phyloP scores from a whole-genome alignment of 2,329 filamentous ascomycete genomes.

The Tolypocladium inflatum region DNA sequence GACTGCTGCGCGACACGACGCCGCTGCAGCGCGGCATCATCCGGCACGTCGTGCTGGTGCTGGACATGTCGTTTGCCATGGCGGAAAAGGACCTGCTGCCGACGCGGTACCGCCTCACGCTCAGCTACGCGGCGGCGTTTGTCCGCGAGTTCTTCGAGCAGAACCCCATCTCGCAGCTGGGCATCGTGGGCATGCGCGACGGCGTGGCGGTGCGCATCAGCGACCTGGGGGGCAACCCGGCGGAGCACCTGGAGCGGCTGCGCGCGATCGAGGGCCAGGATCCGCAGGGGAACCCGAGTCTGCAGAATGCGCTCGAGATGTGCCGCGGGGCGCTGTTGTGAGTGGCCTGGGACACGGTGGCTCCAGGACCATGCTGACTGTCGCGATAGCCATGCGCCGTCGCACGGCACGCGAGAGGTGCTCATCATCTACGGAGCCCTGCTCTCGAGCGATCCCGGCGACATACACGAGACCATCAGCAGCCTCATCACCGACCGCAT shows the following conservation, averaged over 20 bases:
- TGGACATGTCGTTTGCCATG: conserved; percentile 94
- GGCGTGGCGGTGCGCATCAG: conserved; percentile 79
- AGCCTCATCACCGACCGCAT: conserved; percentile 74
- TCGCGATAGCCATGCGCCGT: conserved; percentile 64
- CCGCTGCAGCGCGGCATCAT: conserved; percentile 95
- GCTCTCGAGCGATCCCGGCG: conserved; percentile 82
- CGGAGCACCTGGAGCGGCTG: conserved; percentile 74
- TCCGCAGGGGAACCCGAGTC: conserved; percentile 64
- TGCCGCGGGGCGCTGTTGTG: conserved; percentile 82
- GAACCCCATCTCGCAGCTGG: conserved; percentile 94
- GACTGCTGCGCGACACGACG: conserved; percentile 85
- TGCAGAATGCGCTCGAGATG: conserved; percentile 97
- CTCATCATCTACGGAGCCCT: conserved; percentile 88
- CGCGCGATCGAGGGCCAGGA: conserved; percentile 56
- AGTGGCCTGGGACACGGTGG: conserved; percentile 9
- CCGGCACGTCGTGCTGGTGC: conserved; percentile 81
- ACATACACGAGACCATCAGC: conserved; percentile 84
- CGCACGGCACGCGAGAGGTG: conserved; percentile 87
- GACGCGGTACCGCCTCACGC: conserved; percentile 71
- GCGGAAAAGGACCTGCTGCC: conserved; percentile 88
- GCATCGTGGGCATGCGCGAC: conserved; percentile 86
- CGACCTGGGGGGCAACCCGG: conserved; percentile 85
- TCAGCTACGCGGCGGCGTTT: conserved; percentile 79
- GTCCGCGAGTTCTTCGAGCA: conserved; percentile 95
- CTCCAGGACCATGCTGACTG: conserved; percentile 3